A percentile compares a stretch with the other conserved stretches of the same genome.
These are phyloP conservation scores for Monilinia fructicola DNA, from an alignment of 2,329 filamentous ascomycete species.

Conservation along the genomic window DNA sequence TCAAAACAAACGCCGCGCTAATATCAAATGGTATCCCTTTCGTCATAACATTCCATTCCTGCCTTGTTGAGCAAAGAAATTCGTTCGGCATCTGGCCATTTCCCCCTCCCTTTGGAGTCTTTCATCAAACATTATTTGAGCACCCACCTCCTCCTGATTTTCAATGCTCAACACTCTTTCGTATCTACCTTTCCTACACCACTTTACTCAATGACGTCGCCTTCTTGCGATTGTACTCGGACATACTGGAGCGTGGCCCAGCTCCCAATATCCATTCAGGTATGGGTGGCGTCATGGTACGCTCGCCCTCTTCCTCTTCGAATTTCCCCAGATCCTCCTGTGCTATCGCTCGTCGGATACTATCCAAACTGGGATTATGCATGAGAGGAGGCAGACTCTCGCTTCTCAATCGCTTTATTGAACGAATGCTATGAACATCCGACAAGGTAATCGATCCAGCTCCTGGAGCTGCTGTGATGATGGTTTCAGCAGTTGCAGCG, in stretches of 20 bases:
- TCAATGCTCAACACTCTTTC: neutral
- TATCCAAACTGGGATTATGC: constrained; percentile 52
- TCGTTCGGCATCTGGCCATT: constrained; percentile 37
- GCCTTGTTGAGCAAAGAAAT: constrained; percentile 31
- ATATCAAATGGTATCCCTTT: constrained; percentile 39
- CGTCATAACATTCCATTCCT: constrained; percentile 26
- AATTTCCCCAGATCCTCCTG: constrained; percentile 35
- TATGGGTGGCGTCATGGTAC: constrained; percentile 59
- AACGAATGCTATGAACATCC: constrained; percentile 52
- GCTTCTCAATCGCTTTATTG: constrained; percentile 55
- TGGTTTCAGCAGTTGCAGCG: constrained; percentile 65
- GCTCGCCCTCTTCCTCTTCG: constrained; percentile 40
- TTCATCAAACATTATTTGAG: constrained; percentile 20
- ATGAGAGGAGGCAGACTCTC: constrained; percentile 56
- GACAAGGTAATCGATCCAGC: constrained; percentile 61
- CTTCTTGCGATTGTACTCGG: constrained; percentile 45
- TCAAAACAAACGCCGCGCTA: constrained; percentile 36
- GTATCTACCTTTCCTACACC: constrained; percentile 29
- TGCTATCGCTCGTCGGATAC: constrained; percentile 35
- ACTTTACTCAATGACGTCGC: constrained; percentile 18
- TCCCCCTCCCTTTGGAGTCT: constrained; percentile 2
- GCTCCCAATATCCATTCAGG: constrained; percentile 60
- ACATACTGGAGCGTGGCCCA: constrained; percentile 51
- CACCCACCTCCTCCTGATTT: neutral
- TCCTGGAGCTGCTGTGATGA: constrained; percentile 68